These are phyloP conservation scores for Dichotomocladium elegans DNA, from an alignment of 371 early-diverging fungal genomes.

Conservation along the genomic window DNA sequence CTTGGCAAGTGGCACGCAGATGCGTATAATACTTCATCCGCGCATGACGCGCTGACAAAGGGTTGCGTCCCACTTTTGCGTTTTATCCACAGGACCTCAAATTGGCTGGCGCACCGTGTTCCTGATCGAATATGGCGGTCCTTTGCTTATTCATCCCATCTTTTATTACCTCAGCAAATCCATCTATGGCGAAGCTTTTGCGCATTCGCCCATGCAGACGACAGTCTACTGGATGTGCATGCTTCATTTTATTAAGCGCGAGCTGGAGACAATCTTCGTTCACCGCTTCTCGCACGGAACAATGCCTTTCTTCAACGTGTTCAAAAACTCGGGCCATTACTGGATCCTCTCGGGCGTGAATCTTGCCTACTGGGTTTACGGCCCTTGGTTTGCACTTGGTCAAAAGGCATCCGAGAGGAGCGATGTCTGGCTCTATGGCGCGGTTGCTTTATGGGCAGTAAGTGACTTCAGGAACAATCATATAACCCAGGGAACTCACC, in stretches of 20 bases:
- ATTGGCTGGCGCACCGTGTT: conserved; percentile 95
- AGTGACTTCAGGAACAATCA: conserved; percentile 18
- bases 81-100: conserved; percentile 73
- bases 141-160: conserved; percentile 83
- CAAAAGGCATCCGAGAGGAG: conserved; percentile 44
- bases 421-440: conserved; percentile 52
- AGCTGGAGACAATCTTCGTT: conserved; percentile 89
- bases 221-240: conserved; percentile 66
- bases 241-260: conserved; percentile 91
- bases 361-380: conserved; percentile 84
- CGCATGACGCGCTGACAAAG: neutral
- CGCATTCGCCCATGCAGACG: conserved; percentile 69
- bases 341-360: conserved; percentile 87
- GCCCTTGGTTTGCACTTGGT: conserved; percentile 65
- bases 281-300: conserved; percentile 93
- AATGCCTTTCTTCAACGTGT: conserved; percentile 91
- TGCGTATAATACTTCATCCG: neutral
- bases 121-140: conserved; percentile 91
- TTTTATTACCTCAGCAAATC: conserved; percentile 68
- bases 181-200: conserved; percentile 65
- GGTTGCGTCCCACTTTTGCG: too few relatives aligned
- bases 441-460: conserved; percentile 66
- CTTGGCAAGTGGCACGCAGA: conserved; percentile 41
- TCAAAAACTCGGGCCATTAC: conserved; percentile 95
- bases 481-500: neutral